Conservation (phyloP, 768 basidiomycete species). For the Leccinum disarticulatum region DNA sequence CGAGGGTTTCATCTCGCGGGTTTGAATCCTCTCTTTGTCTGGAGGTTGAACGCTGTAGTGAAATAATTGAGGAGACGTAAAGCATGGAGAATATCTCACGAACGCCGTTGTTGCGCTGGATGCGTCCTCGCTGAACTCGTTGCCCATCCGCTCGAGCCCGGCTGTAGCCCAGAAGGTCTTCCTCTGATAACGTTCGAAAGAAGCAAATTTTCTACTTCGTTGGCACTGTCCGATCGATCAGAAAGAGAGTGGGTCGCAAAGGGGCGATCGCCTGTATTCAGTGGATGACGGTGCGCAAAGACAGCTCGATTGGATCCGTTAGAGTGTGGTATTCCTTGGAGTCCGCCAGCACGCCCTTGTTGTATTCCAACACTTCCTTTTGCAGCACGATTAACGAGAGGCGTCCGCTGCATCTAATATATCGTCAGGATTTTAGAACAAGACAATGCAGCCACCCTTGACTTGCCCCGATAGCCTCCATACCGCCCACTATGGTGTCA, state of each 20-base stretch:
- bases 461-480: conserved; percentile 63
- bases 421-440: conserved; percentile 6
- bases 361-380: conserved; percentile 34
- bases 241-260: conserved; percentile 48
- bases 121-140: conserved; percentile 25
- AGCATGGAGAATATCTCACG: conserved; percentile 6
- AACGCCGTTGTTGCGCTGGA: conserved; percentile 28
- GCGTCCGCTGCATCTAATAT: conserved; percentile 66
- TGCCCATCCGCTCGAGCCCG: conserved; percentile 39
- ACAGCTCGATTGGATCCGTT: conserved; percentile 20
- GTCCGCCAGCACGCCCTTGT: conserved; percentile 34
- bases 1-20: conserved; percentile 35
- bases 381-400: conserved; percentile 51
- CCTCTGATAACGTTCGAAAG: conserved; percentile 29
- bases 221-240: conserved; percentile 64
- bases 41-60: conserved; percentile 44
- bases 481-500: conserved; percentile 57
- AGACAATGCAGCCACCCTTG: not conserved
- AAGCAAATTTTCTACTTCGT: conserved; percentile 72
- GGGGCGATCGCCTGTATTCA: conserved; percentile 38
- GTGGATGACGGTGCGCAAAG: conserved; percentile 44
- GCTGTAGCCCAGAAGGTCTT: conserved; percentile 19
- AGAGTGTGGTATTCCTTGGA: conserved; percentile 28
- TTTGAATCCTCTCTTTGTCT: conserved; percentile 46
- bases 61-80: not conserved